These are phyloP conservation scores for Saxophila tyrrhenica DNA, from an alignment of 495 filamentous ascomycete species.

Conservation along the genomic window DNA sequence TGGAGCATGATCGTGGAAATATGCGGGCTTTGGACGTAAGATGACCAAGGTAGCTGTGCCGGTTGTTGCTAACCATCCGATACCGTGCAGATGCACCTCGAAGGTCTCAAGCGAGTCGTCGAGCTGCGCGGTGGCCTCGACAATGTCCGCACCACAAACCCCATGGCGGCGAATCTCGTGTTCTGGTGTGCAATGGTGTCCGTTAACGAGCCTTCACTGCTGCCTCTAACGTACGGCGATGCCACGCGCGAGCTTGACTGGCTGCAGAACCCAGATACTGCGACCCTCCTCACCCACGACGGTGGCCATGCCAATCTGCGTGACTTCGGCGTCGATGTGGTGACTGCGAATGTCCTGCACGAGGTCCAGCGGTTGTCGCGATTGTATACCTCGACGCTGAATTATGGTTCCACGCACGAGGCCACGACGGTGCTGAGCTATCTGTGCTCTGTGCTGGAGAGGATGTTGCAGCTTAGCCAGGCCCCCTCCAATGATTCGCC, in stretches of 20 bases:
- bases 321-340: constrained; percentile 6
- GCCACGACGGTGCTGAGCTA: constrained; percentile 2
- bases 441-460: constrained; percentile 6
- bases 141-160: constrained; percentile 4
- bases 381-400: constrained; percentile 9
- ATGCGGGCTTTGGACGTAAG: constrained; percentile 9
- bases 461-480: constrained; percentile 6
- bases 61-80: too few relatives aligned
- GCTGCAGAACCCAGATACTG: constrained; percentile 2
- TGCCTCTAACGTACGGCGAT: constrained; percentile 11
- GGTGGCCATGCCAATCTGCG: constrained; percentile 1
- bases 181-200: constrained; percentile 19
- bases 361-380: constrained; percentile 14
- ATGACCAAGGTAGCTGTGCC: too few relatives aligned
- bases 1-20: constrained; percentile 15
- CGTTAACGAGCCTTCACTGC: constrained; percentile 11
- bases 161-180: constrained; percentile 14
- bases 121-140: constrained; percentile 14
- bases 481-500: constrained; percentile 3
- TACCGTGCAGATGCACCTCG: constrained; percentile 11
- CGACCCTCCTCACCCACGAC: constrained; percentile 11
- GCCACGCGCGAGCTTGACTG: neutral
- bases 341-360: constrained; percentile 8
- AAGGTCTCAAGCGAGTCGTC: constrained; percentile 12
- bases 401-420: constrained; percentile 5